These are phyloP conservation scores for Opeltia flavorubescens DNA, from an alignment of 495 filamentous ascomycete genomes.

Conservation along the genomic window DNA sequence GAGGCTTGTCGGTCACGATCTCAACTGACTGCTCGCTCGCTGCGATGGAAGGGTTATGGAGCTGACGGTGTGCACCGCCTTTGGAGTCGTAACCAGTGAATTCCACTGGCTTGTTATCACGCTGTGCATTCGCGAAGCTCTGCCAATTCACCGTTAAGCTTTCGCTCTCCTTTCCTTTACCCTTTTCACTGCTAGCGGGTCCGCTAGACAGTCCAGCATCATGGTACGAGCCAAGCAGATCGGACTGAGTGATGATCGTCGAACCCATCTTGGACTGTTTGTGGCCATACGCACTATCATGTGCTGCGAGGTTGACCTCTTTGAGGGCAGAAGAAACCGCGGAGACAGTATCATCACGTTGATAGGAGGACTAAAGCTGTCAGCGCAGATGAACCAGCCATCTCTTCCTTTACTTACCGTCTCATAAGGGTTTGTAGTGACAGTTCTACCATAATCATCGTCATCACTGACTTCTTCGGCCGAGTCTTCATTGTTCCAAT, in stretches of 20 bases:
- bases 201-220: not conserved
- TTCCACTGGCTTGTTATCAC: not conserved
- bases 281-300: not conserved
- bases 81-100: constrained; percentile 11
- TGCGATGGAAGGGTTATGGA: constrained; percentile 3
- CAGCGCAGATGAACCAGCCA: not conserved
- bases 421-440: constrained; percentile 3
- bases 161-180: not conserved
- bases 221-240: not conserved
- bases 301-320: not conserved
- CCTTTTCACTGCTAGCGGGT: not conserved
- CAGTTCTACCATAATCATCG: not conserved
- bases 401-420: not conserved
- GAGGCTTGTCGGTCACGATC: too few species aligned
- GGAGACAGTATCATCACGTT: not conserved
- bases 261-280: not conserved
- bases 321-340: not conserved
- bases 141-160: not conserved
- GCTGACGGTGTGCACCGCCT: constrained; percentile 8
- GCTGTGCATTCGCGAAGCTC: not conserved
- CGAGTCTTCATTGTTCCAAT: not conserved
- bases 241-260: not conserved
- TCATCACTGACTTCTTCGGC: not conserved
- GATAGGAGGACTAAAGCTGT: not conserved
- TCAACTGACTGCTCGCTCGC: not conserved